A percentile compares a stretch with the other conserved stretches of the same genome.
phyloP scores from a whole-genome alignment of 1,284 basidiomycete species.

The Naganishia sp. region DNA sequence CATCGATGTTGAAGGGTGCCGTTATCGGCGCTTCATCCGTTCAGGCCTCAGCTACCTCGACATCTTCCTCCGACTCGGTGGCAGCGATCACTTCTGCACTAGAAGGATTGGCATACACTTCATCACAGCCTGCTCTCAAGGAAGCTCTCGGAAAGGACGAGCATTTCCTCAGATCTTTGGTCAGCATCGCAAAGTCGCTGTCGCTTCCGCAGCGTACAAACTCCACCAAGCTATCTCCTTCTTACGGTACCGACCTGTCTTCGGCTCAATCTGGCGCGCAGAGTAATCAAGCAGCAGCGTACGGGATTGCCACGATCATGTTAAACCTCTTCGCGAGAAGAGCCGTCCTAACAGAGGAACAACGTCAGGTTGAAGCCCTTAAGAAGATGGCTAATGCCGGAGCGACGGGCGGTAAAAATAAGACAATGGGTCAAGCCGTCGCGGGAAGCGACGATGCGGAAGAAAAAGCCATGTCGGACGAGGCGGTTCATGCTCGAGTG shows the following conservation, averaged over 20 bases:
- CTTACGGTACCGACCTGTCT: conserved; percentile 25
- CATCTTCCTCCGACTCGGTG: neutral
- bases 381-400: conserved; percentile 60
- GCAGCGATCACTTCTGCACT: conserved; percentile 23
- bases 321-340: conserved; percentile 71
- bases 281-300: conserved; percentile 62
- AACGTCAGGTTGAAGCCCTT: conserved; percentile 74
- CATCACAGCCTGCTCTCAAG: conserved; percentile 29
- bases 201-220: neutral
- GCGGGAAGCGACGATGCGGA: conserved; percentile 25
- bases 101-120: conserved; percentile 33
- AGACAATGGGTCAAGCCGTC: conserved; percentile 37
- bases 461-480: conserved; percentile 57
- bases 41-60: no score
- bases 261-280: neutral
- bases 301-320: conserved; percentile 73
- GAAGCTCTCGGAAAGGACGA: conserved; percentile 8
- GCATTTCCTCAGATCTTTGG: conserved; percentile 23
- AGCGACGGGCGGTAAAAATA: conserved; percentile 57
- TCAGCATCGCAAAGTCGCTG: conserved; percentile 21
- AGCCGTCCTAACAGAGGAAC: conserved; percentile 71
- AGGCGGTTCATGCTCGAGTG: conserved; percentile 64
- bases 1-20: conserved; percentile 23
- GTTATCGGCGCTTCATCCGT: conserved; percentile 24
- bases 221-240: conserved; percentile 26